Base-by-base conservation (phyloP, 2,329 filamentous ascomycete species). In the Aaosphaeria arxii region DNA sequence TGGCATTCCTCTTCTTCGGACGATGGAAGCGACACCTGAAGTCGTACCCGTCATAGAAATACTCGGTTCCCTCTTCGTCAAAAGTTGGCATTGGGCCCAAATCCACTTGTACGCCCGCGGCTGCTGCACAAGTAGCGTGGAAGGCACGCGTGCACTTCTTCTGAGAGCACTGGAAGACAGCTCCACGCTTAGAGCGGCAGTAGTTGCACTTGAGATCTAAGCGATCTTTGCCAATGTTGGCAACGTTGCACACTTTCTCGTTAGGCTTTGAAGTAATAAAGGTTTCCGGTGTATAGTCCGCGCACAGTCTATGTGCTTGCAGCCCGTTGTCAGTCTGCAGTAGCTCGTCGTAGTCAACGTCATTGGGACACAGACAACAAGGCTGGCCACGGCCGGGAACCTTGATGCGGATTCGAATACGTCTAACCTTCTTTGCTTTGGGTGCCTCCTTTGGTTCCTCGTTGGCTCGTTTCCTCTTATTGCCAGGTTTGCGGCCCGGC, bases 11-110 rank as follows among this genome's bases (percentile, higher is more conserved):
- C 61, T 94, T 85, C 74, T 94, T 95, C 11, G 88, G 84, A 43
- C 94, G 84, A 69, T 99, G 94, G 72, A 95, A 96, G 51, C 91
- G 89, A 74, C 94, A 99, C 59, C 88, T 90, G 67, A 97, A 91
- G 64, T 96, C 90, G 60, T 95, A 92, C 1, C 88, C 91, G 61
- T 91, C 88, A 59, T 95, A 87, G 57, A 89, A 92, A 70, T 96
- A 96, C 67, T 96, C 91, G 1, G 85, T 90, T 5, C 91, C 91
- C 63, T 96, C 91, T 59, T 95, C 89, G 44, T 87, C 89, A 67
- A 91, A 92, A 2, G 95, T 88, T 0, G 90, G 88, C 30, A 95
- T 85, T 33, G 90, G 84, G 30, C 89, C 89, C 59, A 90, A 84
- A 66, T 99, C 92, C 43, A 96, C 85, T 65, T 95, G 88, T 2